A percentile compares a stretch with the other conserved stretches of the same genome.
These are phyloP conservation scores for Periglandula ipomoeae DNA, from an alignment of 2,329 filamentous ascomycete species.

Conservation along the genomic window DNA sequence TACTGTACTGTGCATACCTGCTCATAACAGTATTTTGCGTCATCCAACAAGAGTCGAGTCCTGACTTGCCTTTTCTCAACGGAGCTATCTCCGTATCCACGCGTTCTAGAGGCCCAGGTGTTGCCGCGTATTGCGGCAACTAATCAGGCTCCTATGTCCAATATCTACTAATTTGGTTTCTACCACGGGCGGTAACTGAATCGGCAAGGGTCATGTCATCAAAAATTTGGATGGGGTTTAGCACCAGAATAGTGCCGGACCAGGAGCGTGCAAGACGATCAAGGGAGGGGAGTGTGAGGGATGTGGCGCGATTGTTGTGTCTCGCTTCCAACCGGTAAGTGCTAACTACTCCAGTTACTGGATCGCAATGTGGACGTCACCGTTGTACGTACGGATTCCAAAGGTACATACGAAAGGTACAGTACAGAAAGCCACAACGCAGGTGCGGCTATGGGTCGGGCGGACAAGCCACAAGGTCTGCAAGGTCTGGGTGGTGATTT, in stretches of 20 bases:
- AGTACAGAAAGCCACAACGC: too few species aligned
- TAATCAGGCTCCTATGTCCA: not conserved
- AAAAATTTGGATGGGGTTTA: too few species aligned
- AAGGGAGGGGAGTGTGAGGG: too few species aligned
- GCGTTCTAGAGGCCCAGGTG: not conserved
- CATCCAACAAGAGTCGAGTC: not conserved
- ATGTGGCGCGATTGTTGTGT: slow-evolving; percentile 15
- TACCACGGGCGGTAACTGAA: too few species aligned
- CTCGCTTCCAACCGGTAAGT: slow-evolving; percentile 13
- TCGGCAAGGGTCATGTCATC: too few species aligned
- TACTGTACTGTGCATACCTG: too few species aligned
- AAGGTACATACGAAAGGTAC: not conserved
- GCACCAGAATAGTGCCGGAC: not conserved
- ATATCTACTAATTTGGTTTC: not conserved
- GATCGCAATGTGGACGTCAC: too few species aligned
- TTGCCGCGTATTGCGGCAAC: not conserved
- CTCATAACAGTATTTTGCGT: too few species aligned
- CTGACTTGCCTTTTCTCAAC: not conserved
- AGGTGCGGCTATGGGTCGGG: too few species aligned
- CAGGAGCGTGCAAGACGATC: slow-evolving; percentile 7
- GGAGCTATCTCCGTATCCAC: not conserved
- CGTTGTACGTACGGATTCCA: not conserved
- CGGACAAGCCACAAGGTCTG: too few species aligned
- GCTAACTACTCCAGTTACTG: too few species aligned
- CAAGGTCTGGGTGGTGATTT: too few species aligned